These are phyloP conservation scores for Hyaloscypha finlandica DNA, from an alignment of 495 filamentous ascomycete species.

Conservation along the genomic window DNA sequence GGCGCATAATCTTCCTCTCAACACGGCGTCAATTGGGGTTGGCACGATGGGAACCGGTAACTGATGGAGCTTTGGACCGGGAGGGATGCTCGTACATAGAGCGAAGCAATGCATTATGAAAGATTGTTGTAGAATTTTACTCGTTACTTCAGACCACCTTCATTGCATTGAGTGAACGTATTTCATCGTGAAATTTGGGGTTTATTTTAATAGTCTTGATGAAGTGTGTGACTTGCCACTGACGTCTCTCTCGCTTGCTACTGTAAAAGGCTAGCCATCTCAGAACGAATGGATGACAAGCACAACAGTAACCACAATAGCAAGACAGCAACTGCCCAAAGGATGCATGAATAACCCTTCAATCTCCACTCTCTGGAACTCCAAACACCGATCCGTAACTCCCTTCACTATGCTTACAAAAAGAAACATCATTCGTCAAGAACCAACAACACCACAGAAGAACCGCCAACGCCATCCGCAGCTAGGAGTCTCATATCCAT, in stretches of 20 bases:
- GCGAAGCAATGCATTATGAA: constrained; percentile 4
- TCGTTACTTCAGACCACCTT: background rate
- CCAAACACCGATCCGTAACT: constrained; percentile 14
- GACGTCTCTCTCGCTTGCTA: background rate
- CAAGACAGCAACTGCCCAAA: background rate
- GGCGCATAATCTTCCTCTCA: constrained; percentile 3
- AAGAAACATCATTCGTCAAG: constrained; percentile 7
- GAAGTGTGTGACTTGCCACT: background rate
- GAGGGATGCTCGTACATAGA: background rate
- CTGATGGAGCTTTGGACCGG: background rate
- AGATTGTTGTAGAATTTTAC: background rate
- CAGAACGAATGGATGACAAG: background rate
- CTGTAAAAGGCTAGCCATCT: background rate
- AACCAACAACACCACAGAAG: background rate
- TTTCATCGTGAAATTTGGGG: background rate
- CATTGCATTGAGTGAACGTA: background rate
- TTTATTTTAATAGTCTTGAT: background rate
- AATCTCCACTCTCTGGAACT: background rate
- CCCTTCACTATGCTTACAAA: constrained; percentile 2
- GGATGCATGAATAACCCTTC: background rate
- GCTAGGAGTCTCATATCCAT: background rate
- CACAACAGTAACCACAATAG: background rate
- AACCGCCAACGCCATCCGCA: background rate
- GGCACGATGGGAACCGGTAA: background rate
- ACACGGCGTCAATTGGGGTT: background rate